A percentile compares a stretch with the other conserved stretches of the same genome.
These are phyloP conservation scores for Agaricales sp. DNA, from an alignment of 1,284 basidiomycete genomes.

Conservation along the genomic window DNA sequence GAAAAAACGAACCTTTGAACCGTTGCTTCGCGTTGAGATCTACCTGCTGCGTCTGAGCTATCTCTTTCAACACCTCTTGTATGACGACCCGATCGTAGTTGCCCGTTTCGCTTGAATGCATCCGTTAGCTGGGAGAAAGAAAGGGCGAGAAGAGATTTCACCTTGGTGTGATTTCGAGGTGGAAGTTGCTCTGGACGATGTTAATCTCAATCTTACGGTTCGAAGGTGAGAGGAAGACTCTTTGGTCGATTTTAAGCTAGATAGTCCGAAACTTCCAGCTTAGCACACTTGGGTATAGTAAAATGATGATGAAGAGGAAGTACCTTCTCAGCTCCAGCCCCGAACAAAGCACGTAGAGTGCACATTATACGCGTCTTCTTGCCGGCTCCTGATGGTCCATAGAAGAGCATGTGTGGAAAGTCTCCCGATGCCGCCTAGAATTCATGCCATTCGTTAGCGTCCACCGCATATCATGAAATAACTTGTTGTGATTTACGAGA, in stretches of 20 bases:
- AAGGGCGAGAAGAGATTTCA: constrained; percentile 20
- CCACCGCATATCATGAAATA: neutral
- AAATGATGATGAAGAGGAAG: constrained; percentile 9
- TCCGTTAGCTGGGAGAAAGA: constrained; percentile 1
- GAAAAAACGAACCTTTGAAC: constrained; percentile 72
- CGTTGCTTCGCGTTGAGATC: constrained; percentile 92
- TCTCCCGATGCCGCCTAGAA: constrained; percentile 76
- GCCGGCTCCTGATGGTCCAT: constrained; percentile 93
- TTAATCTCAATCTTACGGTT: constrained; percentile 95
- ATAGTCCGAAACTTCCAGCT: constrained; percentile 6
- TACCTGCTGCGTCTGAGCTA: constrained; percentile 98
- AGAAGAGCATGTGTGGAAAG: constrained; percentile 97
- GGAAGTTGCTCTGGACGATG: constrained; percentile 94
- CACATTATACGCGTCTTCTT: constrained; percentile 97
- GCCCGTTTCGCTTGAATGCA: constrained; percentile 73
- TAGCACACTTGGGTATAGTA: neutral
- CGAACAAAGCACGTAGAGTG: constrained; percentile 85
- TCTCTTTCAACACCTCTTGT: constrained; percentile 96
- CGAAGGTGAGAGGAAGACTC: constrained; percentile 91
- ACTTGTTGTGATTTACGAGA: constrained; percentile 61
- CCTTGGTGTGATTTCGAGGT: constrained; percentile 98
- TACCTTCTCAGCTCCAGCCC: constrained; percentile 88
- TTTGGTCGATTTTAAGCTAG: constrained; percentile 96
- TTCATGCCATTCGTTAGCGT: neutral
- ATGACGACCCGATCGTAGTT: constrained; percentile 94